Evolutionary conservation across 1,139 yeast genomes (phyloP), one percentile per base, ranked within the genome.

Genomic region (Suhomyces atakaporum): DNA sequence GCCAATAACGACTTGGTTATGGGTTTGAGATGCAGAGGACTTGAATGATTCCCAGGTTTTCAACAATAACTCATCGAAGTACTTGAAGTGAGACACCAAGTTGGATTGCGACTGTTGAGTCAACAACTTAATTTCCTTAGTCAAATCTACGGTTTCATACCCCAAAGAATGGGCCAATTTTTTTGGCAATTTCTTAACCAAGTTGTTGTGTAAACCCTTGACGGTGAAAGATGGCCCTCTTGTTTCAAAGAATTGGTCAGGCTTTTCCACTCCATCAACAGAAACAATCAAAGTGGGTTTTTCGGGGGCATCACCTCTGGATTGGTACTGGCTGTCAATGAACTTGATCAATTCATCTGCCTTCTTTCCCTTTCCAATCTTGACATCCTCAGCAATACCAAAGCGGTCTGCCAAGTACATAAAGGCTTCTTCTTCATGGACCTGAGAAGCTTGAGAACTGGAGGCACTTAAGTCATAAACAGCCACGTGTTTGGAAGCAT

Each of bases 361-460:
- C 28, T 60, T 50, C 7, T 36, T 16, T 16, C 48, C 50, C 27
- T 57, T 55, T 18, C 66, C 68, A 31, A 69, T 49, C 25, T 56
- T 50, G 42, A 63, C 63, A 40, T 53, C 56, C 25, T 58, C 61
- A 14, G 70, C 60, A 16, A 66, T 57, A 14, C 63, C 71, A 39
- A 70, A 56, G 43, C 62, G 65, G 42, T 73, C 79, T 25, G 75
- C 69, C 42, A 74, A 62, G 46, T 69, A 37, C 9, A 52, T 43
- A 25, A 55, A 46, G 5, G 61, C 62, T 21, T 55, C 56, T n/a
- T 54, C 39, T 20, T 40, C 44, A 10, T 47, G 42, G 15, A 53
- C 43, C 1, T 29, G 26, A n/a, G 46, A 42, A 19, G 27, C 41
- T 12, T 31, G 22, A 12, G 36, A 23, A 15, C 40, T 39, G 22